These are phyloP conservation scores for Streptanthus diversifolius DNA, from an alignment of 345 rosid species.

Conservation along the genomic window DNA sequence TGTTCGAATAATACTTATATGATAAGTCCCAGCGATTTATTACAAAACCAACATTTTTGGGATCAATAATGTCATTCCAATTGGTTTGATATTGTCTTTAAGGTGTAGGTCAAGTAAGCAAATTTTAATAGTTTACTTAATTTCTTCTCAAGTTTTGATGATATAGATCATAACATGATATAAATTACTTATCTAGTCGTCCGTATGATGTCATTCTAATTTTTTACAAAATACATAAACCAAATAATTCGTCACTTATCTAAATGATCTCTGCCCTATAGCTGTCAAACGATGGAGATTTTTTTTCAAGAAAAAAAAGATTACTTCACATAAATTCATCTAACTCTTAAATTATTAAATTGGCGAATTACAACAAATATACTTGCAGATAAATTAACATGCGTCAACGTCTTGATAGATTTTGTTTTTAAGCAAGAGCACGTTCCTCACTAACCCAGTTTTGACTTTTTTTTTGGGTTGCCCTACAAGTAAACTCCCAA, in stretches of 20 bases:
- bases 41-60: slow-evolving; percentile 18
- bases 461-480: background rate
- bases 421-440: slow-evolving; percentile 26
- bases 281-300: background rate
- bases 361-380: background rate
- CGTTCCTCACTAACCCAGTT: slow-evolving; percentile 32
- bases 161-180: background rate
- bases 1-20: slow-evolving; percentile 16
- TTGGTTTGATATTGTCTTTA: background rate
- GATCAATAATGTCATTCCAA: slow-evolving; percentile 27
- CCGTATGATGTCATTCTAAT: background rate
- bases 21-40: slow-evolving; percentile 20
- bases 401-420: slow-evolving; percentile 22
- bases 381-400: slow-evolving; percentile 14
- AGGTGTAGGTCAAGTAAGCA: slow-evolving; percentile 5
- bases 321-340: slow-evolving; percentile 7
- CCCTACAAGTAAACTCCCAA: slow-evolving; percentile 29
- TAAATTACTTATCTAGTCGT: background rate
- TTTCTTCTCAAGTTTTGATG: background rate
- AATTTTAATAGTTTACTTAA: background rate
- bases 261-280: slow-evolving; percentile 5
- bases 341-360: background rate
- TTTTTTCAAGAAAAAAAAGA: background rate
- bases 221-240: background rate
- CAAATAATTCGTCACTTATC: background rate